Evolutionary conservation across 1,284 basidiomycete species (phyloP), one percentile per base, ranked within the genome.

Genomic region (Meripilus lineatus): DNA sequence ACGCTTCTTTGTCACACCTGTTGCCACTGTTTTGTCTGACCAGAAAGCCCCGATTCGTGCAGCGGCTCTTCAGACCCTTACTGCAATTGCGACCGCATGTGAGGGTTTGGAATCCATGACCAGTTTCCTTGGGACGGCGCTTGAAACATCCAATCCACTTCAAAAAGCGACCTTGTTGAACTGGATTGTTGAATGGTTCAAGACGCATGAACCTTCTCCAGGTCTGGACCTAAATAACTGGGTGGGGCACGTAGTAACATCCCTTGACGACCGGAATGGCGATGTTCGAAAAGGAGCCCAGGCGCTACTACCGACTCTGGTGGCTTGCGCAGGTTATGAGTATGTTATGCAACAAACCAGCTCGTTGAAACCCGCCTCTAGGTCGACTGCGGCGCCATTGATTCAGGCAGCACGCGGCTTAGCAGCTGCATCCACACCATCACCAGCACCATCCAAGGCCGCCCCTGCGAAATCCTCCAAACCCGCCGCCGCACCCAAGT

Each of bases 221-320:
- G 61, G 70, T 7, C 64, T 89, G n/a, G 96, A 99, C 59, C 68
- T 99, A 17, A 75, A 74, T 26, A 71, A 76, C 34, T 85, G 93
- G 71, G 79, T 79, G 5, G 62, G 74, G 3, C 74, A 83, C 0
- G 69, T 93, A n/a, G 77, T 99, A 11, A 66, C 75, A 6, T 93
- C 84, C 51, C 76, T 99, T 17, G 96, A 99, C 58, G 96, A 99
- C 64, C 83, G 93, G 34, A 95, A 75, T 54, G 79, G 77, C 5
- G 95, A 99, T 54, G 90, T 99, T 5, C 82, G 96, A 48, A 98
- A 98, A 65, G 84, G 81, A 8, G 92, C 94, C 1, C 85, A 90
- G 51, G 82, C 83, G 2, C 65, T 95, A 17, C 66, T 99, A 17
- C 93, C 93, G 0, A 71, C 72, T 38, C 69, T 99, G 41, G 84